phyloP scores from a whole-genome alignment of 257 asterid genomes.

The Solanum chilense region DNA sequence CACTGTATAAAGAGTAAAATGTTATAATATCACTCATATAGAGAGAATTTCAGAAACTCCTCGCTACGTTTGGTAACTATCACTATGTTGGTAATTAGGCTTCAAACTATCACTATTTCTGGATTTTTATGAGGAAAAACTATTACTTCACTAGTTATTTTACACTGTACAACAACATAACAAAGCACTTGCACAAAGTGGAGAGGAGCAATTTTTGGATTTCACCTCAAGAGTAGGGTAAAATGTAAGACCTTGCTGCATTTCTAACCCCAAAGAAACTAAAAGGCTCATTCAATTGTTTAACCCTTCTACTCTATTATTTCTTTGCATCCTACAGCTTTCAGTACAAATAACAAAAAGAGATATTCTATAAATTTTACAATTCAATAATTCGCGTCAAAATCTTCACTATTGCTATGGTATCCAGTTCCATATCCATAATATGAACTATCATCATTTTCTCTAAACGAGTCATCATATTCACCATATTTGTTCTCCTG shows the following conservation, averaged over 20 bases:
- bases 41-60: neutral
- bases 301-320: neutral
- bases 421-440: constrained; percentile 12
- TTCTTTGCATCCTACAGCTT: neutral
- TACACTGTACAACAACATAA: neutral
- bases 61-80: neutral
- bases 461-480: constrained; percentile 1
- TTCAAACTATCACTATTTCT: neutral
- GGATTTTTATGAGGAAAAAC: neutral
- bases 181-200: neutral
- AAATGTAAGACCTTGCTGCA: neutral
- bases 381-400: neutral
- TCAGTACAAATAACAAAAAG: neutral
- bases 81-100: neutral
- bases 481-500: neutral
- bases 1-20: neutral
- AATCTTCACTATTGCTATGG: neutral
- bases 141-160: neutral
- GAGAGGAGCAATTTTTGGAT: neutral
- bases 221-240: neutral
- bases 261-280: neutral
- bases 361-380: neutral
- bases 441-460: neutral
- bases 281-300: neutral
- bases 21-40: neutral